Evolutionary conservation across 208 protist species (phyloP), one percentile per base, ranked within the genome.

Genomic region (Polymyxa betae): DNA sequence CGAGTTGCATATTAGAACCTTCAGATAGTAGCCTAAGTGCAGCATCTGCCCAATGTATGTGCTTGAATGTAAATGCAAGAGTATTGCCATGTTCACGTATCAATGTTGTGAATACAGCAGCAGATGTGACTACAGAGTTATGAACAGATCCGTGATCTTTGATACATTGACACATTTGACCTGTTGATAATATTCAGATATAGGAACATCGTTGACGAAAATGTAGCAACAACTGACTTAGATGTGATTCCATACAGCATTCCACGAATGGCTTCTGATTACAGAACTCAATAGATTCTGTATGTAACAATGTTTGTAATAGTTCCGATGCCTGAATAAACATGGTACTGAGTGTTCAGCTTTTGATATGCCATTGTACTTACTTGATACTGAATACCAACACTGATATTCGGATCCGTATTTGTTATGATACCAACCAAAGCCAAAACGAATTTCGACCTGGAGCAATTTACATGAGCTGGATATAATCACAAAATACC

Each of bases 391-490:
- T 82, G 72, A 5, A 82, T 82, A n/a, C 16, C 5, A 35, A 20
- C 40, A 35, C 35, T n/a, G 5, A 82, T 40, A n/a, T 40, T 12
- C 16, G 5, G 16, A 35, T 5, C 35, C 16, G 5, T 82, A 5
- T 5, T 82, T 20, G 72, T 82, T 20, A 82, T 82, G 5, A n/a
- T 43, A 45, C 72, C 72, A 82, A 82, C 35, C n/a, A 82, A 82
- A n/a, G 72, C 72, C 35, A n/a, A 5, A 5, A 82, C 35, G 5
- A 82, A 35, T n/a, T 38, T n/a, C 5, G 72, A 82, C n/a, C 72
- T 82, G 54, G 20, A 66, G 20, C 16, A 29, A 32, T 16, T 66
- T 29, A 45, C 5, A 35, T 82, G 35, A 5, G n/a, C 40, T 38
- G 5, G 16, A 82, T 5, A 40, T n/a, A n/a, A 43, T 82, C 5